These are phyloP conservation scores for Tricholoma sp. DNA, from an alignment of 768 basidiomycete genomes.

Conservation along the genomic window DNA sequence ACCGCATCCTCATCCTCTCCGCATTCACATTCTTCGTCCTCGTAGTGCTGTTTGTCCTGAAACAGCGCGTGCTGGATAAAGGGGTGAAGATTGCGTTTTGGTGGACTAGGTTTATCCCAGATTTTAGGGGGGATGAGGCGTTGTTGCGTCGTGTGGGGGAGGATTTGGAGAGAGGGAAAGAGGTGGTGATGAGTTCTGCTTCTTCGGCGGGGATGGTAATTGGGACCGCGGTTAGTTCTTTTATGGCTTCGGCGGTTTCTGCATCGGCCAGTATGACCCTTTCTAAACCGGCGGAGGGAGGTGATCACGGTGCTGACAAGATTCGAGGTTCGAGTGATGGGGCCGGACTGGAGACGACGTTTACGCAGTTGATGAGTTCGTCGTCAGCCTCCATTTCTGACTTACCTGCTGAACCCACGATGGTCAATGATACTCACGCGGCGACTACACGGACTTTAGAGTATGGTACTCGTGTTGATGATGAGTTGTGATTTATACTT, in stretches of 20 bases:
- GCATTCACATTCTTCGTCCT: conserved; percentile 81
- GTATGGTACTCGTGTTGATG: background rate
- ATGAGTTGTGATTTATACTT: background rate
- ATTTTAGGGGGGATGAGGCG: conserved; percentile 31
- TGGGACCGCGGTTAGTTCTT: background rate
- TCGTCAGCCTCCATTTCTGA: background rate
- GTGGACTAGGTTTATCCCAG: conserved; percentile 79
- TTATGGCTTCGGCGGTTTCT: conserved; percentile 2
- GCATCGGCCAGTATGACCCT: background rate
- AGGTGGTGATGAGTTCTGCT: background rate
- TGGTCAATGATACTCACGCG: background rate
- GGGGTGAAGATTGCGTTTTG: conserved; percentile 77
- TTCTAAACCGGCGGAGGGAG: background rate
- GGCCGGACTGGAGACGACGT: background rate
- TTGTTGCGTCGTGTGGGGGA: background rate
- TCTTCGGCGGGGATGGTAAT: background rate
- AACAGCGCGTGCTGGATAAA: conserved; percentile 80
- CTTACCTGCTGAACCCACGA: background rate
- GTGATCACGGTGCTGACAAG: background rate
- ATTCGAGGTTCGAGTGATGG: background rate
- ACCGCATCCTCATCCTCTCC: conserved; percentile 79
- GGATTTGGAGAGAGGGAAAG: background rate
- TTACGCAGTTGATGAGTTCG: background rate
- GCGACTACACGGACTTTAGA: background rate
- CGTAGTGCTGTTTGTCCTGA: conserved; percentile 81